Base-by-base conservation (phyloP, 257 asterid species). In the Solanum etuberosum region DNA sequence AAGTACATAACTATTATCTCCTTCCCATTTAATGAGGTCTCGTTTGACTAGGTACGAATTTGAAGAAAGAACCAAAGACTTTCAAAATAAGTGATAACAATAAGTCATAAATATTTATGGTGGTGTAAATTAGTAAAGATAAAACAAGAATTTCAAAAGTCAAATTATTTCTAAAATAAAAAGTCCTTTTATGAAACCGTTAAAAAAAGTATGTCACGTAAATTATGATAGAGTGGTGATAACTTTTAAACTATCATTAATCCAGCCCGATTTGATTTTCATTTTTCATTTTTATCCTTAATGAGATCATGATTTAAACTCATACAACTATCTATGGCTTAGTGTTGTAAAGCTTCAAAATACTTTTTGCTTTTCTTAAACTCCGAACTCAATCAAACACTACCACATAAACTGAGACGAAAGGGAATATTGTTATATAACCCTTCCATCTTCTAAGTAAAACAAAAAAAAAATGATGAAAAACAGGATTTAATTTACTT, bases 401-500 rank as follows among this genome's bases (percentile, higher is more conserved):
- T 10, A 6, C 12, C 15, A 61, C 31, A 0, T n/a, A n/a, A n/a
- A 61, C 1, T 0, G 16, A 10, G 70, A 23, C 1, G 15, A n/a
- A 61, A n/a, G n/a, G n/a, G n/a, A 18, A 54, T 16, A 48, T 48
- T 5, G 5, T 48, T 48, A 16, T 16, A 48, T 16, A 54, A 18
- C n/a, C 63, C n/a, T 23, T 43, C 20, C 46, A 34, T 21, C 27
- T 35, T 11, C 31, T 21, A 35, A 73, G 31, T 11, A 10, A 35
- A 35, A 38, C 21, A n/a, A 72, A 87, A 83, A 48, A 63, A 48
- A 59, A 35, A 14, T 1, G 71, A 65, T 8, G 31, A 65, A 31
- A 63, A 42, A 57, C 7, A 84, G 2, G 12, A 31, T 38, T 9
- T 85, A 63, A 31, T 38, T 9, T 85, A 63, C 98, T 95, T 90